Base-by-base conservation (phyloP, 768 basidiomycete species). In the Rubroboletus pulcherrimus region DNA sequence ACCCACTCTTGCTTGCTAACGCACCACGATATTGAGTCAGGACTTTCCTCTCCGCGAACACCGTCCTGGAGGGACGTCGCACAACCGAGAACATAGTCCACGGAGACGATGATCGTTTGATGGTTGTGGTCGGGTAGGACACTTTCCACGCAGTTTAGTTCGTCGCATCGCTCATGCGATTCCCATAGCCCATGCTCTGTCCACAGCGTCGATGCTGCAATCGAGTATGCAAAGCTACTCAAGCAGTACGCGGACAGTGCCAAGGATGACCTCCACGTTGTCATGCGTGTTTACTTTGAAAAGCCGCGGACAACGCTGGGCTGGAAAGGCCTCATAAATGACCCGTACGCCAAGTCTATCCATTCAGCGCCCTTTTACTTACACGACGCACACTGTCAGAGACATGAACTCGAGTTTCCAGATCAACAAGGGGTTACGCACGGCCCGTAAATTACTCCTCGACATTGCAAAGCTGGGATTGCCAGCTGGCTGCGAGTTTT, bases 271-370 rank as follows among this genome's bases (percentile, higher is more conserved):
- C 80, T 99, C 33, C 81, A 89, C 72, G 97, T 99, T 65, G 79
- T 98, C 62, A 98, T 98, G 96, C 87, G 94, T 29, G 93, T 98
- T 63, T 98, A 99, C 78, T 99, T 98, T 67, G 96, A 98, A 66
- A 98, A 98, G 66, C 88, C 88, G 1, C 81, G 96, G 31, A 98
- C 96, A 7, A 98, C 96, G 0, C 89, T 98, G 46, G 97, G 97
- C 29, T 99, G 96, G 96, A 99, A 99, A 72, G 96, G 96, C 37
- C 83, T 98, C 59, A 98, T 98, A 74, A 98, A 98, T 68, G 94
- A 98, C 66, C 95, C 96, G 70, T 71, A 56, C 11, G 70, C 6
- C 10, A n/a, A 24, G 2, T 35, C 24, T 46, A 26, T n/a, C 7
- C 7, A 41, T 41, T 14, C 8, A 17, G 2, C 29, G 11, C 7